Base-by-base conservation (phyloP, 2,329 filamentous ascomycete species). In the Madurella fahalii region DNA sequence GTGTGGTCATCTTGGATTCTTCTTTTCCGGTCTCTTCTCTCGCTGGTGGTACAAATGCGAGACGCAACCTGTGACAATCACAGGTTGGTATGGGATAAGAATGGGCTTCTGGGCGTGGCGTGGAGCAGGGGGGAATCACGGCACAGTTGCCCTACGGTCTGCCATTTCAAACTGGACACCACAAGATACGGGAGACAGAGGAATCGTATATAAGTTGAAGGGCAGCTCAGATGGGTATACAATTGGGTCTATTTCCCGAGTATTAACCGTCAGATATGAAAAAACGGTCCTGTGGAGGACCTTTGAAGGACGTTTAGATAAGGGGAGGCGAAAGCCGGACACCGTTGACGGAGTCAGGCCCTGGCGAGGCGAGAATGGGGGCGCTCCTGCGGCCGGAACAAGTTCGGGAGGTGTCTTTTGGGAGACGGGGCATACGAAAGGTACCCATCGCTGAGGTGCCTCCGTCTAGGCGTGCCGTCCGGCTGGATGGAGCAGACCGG, bases 261-360 rank as follows among this genome's bases (percentile, higher is more conserved):
- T 58, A 64, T 67, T 66, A 67, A 42, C 65, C 66, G 65, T 45
- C 39, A 47, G 56, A 62, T 60, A 64, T 63, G 59, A 63, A 58
- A 53, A 58, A 53, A 49, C 50, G 51, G 51, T 50, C 25, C 30
- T 47, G 47, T 42, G 37, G 50, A 37, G 52, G 53, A 31, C 34
- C 49, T 45, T 39, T 34, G 40, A 39, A 40, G 49, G 52, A 42
- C 9, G 52, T 31, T 25, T 47, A 16, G 40, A 16, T 44, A 48
- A 17, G 44, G 13, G 47, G 17, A 37, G 43, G 47, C 41, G 25
- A 43, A 39, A 43, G 47, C 34, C 47, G 20, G 48, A 42, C 42
- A 47, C 42, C 46, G 48, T n/a, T 46, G 44, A 54, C 47, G 53
- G 52, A 58, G 48, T 34, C 47, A 41, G 40, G 39, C 31, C 45